Evolutionary conservation across 768 basidiomycete genomes (phyloP).

Genomic region (Lactarius evosmus): DNA sequence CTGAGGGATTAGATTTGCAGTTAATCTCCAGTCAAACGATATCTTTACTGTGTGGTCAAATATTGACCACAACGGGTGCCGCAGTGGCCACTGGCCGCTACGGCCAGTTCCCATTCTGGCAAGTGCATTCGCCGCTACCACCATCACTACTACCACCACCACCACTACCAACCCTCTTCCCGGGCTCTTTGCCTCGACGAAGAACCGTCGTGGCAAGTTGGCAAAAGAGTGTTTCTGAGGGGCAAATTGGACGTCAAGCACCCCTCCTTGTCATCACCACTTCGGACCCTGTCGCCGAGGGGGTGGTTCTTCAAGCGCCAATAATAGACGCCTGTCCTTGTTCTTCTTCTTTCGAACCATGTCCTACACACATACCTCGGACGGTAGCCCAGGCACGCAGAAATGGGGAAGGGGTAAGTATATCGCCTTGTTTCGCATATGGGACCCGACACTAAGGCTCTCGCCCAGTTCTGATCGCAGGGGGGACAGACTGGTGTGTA

Average conservation of each 20-base stretch:
- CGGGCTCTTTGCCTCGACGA: neutral
- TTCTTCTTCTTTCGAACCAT: slow-evolving; percentile 26
- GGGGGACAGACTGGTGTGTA: slow-evolving; percentile 84
- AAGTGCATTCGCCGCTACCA: neutral
- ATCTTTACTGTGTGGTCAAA: neutral
- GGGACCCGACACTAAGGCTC: slow-evolving; percentile 25
- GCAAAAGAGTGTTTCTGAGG: neutral
- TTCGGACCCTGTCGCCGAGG: slow-evolving; percentile 15
- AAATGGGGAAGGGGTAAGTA: slow-evolving; percentile 26
- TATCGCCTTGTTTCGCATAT: slow-evolving; percentile 15
- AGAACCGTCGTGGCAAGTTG: neutral
- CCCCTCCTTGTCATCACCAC: neutral
- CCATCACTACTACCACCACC: neutral
- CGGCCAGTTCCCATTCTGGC: neutral
- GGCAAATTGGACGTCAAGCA: neutral
- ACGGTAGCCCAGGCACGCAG: slow-evolving; percentile 23
- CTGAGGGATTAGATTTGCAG: neutral
- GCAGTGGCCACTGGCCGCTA: neutral
- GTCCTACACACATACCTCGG: slow-evolving; percentile 21
- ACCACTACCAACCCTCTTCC: neutral
- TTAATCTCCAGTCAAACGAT: neutral
- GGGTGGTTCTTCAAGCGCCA: slow-evolving; percentile 16
- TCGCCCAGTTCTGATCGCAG: slow-evolving; percentile 70
- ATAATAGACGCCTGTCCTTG: slow-evolving; percentile 11
- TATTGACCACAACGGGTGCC: too few species aligned